phyloP scores from a whole-genome alignment of 1,284 basidiomycete genomes.

The Laetiporus sulphureus region DNA sequence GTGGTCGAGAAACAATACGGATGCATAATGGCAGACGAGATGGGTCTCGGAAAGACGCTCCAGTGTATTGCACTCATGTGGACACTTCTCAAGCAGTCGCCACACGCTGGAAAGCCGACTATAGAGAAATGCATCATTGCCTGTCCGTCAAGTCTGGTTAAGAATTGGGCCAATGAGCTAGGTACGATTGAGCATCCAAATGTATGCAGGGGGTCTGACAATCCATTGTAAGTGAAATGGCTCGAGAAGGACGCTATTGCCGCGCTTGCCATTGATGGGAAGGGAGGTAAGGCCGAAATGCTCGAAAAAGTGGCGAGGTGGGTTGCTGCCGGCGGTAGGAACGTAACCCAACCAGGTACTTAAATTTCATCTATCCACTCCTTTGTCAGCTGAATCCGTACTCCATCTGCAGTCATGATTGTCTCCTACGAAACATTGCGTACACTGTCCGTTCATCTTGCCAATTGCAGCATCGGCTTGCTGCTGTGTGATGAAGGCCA shows the following conservation, averaged over 20 bases:
- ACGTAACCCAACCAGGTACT: conserved; percentile 87
- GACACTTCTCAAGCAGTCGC: conserved; percentile 97
- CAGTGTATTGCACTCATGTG: conserved; percentile 97
- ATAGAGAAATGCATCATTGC: conserved; percentile 99
- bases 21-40: conserved; percentile 99
- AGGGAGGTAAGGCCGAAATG: conserved; percentile 79
- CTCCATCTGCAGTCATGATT: conserved; percentile 99
- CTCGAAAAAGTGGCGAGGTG: conserved; percentile 78
- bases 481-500: conserved; percentile 97
- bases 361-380: too few relatives aligned
- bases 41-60: conserved; percentile 95
- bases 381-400: too few relatives aligned
- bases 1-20: conserved; percentile 89
- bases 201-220: not conserved
- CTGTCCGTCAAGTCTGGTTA: conserved; percentile 94
- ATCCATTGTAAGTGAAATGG: conserved; percentile 87
- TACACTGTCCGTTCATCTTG: conserved; percentile 72
- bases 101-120: conserved; percentile 76
- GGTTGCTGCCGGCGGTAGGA: conserved; percentile 82
- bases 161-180: conserved; percentile 98
- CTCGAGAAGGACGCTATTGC: conserved; percentile 79
- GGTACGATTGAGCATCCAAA: conserved; percentile 36
- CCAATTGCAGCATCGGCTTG: conserved; percentile 80
- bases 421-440: conserved; percentile 97
- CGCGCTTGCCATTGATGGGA: conserved; percentile 84